Percentiles rank a stretch among this genome's conserved stretches.
These are phyloP conservation scores for Rubia yunnanensis DNA, from an alignment of 257 asterid species.

Conservation along the genomic window DNA sequence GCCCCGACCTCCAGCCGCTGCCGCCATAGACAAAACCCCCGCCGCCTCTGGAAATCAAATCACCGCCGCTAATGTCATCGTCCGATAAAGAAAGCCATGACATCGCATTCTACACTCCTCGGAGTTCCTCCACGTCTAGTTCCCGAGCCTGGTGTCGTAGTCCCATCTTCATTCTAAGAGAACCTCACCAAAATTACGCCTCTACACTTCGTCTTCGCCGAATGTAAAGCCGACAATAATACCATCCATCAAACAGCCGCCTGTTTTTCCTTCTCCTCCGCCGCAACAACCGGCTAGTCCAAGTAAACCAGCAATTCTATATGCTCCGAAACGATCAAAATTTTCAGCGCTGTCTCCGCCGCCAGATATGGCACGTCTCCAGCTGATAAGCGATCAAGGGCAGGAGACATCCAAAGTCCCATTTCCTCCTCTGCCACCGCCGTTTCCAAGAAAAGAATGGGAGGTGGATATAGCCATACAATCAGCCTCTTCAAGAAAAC, in stretches of 20 bases:
- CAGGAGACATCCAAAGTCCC: conserved; percentile 25
- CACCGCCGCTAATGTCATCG: conserved; percentile 88
- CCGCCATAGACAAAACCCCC: conserved; percentile 78
- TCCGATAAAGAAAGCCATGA: conserved; percentile 81
- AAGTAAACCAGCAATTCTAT: conserved; percentile 31
- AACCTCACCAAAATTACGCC: too few relatives aligned
- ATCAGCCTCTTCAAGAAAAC: conserved; percentile 25
- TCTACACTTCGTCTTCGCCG: too few relatives aligned
- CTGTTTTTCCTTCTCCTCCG: conserved; percentile 37
- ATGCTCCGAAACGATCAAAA: conserved; percentile 46
- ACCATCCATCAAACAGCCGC: conserved; percentile 50
- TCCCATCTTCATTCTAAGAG: too few relatives aligned
- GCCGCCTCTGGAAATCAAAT: too few relatives aligned
- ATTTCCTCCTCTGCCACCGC: conserved; percentile 43
- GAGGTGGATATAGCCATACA: conserved; percentile 15
- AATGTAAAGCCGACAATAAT: too few relatives aligned
- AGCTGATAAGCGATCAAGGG: conserved; percentile 38
- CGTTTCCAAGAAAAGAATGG: conserved; percentile 24
- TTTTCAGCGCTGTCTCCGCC: conserved; percentile 82
- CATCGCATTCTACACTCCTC: conserved; percentile 79
- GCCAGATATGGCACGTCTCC: conserved; percentile 61
- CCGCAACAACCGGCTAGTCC: conserved; percentile 16
- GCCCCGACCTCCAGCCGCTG: conserved; percentile 96
- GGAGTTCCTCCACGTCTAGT: conserved; percentile 64
- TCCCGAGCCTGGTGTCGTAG: too few relatives aligned